A percentile compares a stretch with the other conserved stretches of the same genome.
phyloP scores from a whole-genome alignment of 768 basidiomycete species.

The Mycena filopes region DNA sequence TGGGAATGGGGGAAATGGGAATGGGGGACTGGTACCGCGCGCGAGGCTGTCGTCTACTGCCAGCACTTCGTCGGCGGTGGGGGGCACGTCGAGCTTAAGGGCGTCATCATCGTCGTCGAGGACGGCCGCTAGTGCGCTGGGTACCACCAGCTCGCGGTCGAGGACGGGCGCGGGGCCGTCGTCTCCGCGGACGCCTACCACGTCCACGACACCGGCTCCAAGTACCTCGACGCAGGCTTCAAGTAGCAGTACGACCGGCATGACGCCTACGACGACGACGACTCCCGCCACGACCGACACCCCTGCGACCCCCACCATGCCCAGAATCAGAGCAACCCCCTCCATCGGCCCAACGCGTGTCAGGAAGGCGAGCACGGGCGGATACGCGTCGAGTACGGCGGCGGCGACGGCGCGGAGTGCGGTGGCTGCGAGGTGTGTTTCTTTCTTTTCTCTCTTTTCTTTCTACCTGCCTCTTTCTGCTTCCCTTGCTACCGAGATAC shows the following conservation, averaged over 20 bases:
- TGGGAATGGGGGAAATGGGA: too few species aligned
- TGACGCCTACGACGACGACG: too few species aligned
- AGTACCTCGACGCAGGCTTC: neutral
- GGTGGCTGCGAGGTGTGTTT: neutral
- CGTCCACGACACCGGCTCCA: neutral
- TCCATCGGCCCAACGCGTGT: neutral
- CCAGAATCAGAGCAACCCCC: neutral
- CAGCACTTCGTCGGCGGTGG: too few species aligned
- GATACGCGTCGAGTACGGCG: neutral
- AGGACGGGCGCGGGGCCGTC: neutral
- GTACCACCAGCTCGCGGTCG: neutral
- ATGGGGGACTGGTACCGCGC: too few species aligned
- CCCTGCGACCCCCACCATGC: too few species aligned
- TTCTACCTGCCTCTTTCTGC: too few species aligned
- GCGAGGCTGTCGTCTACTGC: too few species aligned
- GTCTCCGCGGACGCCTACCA: neutral
- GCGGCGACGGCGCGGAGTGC: neutral
- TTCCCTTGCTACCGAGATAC: too few species aligned
- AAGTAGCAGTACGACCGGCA: neutral
- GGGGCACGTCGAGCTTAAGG: neutral
- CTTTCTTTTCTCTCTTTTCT: too few species aligned
- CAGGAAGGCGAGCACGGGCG: constrained; percentile 5
- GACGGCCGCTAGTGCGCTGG: too few species aligned
- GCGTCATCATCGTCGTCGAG: neutral
- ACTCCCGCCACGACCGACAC: too few species aligned